Evolutionary conservation across 495 filamentous ascomycete genomes (phyloP).

Genomic region (Entonaema liquescens): DNA sequence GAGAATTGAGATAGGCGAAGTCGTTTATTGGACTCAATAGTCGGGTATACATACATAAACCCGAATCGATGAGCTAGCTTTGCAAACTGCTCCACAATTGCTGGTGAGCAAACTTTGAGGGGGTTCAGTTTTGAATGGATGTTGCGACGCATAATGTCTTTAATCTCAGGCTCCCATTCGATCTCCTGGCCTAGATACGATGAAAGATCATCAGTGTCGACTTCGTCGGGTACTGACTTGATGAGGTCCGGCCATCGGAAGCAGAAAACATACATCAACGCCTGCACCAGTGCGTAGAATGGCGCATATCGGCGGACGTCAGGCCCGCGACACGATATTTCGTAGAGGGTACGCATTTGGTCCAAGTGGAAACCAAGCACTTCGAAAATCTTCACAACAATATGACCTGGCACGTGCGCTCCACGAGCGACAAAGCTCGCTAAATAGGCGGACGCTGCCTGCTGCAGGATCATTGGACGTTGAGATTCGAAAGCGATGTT

Average conservation of each 20-base stretch:
- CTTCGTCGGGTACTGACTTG: slow-evolving; percentile 56
- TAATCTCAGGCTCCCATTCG: slow-evolving; percentile 75
- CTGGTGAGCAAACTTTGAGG: slow-evolving; percentile 92
- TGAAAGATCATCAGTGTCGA: slow-evolving; percentile 64
- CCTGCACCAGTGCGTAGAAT: slow-evolving; percentile 91
- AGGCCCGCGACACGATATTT: slow-evolving; percentile 76
- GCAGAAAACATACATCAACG: slow-evolving; percentile 93
- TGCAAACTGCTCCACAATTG: slow-evolving; percentile 90
- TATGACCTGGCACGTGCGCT: slow-evolving; percentile 74
- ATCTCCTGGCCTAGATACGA: slow-evolving; percentile 69
- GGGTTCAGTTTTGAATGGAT: slow-evolving; percentile 92
- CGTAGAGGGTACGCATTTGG: slow-evolving; percentile 67
- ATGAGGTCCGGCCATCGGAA: slow-evolving; percentile 95
- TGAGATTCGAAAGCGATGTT: slow-evolving; percentile 55
- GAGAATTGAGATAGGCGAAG: slow-evolving; percentile 71
- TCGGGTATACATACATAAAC: slow-evolving; percentile 85
- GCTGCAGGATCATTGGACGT: slow-evolving; percentile 73
- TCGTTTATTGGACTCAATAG: slow-evolving; percentile 92
- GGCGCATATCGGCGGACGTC: slow-evolving; percentile 82
- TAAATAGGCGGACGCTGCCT: slow-evolving; percentile 89
- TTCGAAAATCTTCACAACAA: slow-evolving; percentile 79
- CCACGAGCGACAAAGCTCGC: slow-evolving; percentile 92
- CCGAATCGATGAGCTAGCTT: slow-evolving; percentile 82
- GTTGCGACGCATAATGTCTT: slow-evolving; percentile 73
- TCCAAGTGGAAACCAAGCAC: slow-evolving; percentile 78